These are phyloP conservation scores for Monosporozyma unispora DNA, from an alignment of 805 yeast genomes.

Conservation along the genomic window DNA sequence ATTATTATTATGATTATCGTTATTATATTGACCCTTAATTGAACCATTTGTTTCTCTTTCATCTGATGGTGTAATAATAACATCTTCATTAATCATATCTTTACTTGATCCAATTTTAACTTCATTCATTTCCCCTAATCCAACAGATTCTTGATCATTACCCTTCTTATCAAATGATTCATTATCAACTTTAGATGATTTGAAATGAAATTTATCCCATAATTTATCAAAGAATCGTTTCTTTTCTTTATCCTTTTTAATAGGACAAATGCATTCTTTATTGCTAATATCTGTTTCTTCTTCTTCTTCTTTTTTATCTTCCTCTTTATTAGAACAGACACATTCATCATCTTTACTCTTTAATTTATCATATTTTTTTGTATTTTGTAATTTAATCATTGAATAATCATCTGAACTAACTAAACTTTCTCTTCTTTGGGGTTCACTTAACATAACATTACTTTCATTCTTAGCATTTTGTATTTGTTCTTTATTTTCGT, in stretches of 20 bases:
- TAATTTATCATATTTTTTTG: not conserved
- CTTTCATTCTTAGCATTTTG: not conserved
- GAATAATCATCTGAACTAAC: slow-evolving; percentile 1
- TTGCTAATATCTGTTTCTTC: not conserved
- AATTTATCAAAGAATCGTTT: not conserved
- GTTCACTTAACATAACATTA: not conserved
- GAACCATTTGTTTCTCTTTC: not conserved
- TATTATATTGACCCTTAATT: not conserved
- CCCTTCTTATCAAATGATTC: not conserved
- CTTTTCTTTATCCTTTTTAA: not conserved
- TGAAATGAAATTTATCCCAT: not conserved
- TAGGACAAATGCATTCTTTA: not conserved
- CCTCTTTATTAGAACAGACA: not conserved
- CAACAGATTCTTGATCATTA: not conserved
- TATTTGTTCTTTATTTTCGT: not conserved
- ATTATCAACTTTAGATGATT: not conserved
- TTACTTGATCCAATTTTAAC: not conserved
- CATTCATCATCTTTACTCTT: not conserved
- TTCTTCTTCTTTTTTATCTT: not conserved
- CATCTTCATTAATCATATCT: not conserved
- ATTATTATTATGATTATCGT: not conserved
- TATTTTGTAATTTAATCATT: not conserved
- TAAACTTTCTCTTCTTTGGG: not conserved
- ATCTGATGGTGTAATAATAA: not conserved
- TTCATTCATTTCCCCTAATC: not conserved